Evolutionary conservation across 2,329 filamentous ascomycete genomes (phyloP), one percentile per base, ranked within the genome.

Genomic region (Aspergillus intermedius): DNA sequence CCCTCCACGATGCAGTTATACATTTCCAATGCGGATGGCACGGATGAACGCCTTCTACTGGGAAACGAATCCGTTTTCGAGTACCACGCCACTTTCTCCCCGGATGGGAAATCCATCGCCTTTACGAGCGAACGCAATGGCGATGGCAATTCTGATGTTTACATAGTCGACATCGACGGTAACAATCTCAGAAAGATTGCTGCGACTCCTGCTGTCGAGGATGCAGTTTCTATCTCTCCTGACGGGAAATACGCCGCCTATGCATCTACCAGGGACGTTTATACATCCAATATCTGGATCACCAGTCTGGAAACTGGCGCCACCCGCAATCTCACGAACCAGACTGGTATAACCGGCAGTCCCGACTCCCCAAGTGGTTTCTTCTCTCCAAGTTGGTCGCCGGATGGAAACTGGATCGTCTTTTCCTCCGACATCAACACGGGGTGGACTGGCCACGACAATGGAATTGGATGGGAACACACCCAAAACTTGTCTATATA

Each of bases 51-150:
- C 19, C 47, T 45, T 9, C 32, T 52, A 17, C 35, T 49, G 6
- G 44, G 34, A 28, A 43, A 39, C n/a, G 40, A 49, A n/a, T 40
- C 47, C 15, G 43, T 34, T 2, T 50, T 45, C n/a, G 51, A 53
- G 8, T 51, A 51, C 21, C 46, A 48, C 28, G 51, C 48, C 9
- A 17, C 23, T 17, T 54, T 35, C 32, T 51, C 49, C 10, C 42
- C 51, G 12, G 49, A 51, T 40, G 51, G 48, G 5, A 17, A 49
- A 42, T 51, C 34, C 13, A 30, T 54, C 40, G 39, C 44, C 13
- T 54, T 54, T 32, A 54, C 49, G 5, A 44, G 32, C 5, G 49
- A 54, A 34, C 28, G 51, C 19, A 48, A 47, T 19, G 51, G 51
- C 6, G 44, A 54, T 25, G 51, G 49, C 2, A 47, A 54, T 15